These are phyloP conservation scores for Xanthoparmelia taractica DNA, from an alignment of 495 filamentous ascomycete species.

Conservation along the genomic window DNA sequence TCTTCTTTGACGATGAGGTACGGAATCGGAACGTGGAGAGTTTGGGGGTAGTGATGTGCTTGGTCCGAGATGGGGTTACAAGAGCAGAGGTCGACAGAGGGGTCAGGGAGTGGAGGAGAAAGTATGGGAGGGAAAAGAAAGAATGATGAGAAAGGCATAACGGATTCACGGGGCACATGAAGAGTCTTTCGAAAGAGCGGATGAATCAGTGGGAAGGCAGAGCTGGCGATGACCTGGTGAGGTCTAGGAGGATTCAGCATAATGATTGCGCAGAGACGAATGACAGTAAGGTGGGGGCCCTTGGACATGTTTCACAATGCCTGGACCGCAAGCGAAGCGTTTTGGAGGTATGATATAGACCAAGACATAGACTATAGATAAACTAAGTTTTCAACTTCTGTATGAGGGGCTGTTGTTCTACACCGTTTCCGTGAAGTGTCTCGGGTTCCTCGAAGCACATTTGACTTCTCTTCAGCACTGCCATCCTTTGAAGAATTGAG, in stretches of 20 bases:
- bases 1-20: constrained; percentile 94
- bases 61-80: constrained; percentile 75
- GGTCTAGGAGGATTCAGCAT: not conserved
- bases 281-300: not conserved
- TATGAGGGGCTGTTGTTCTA: not conserved
- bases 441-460: no score
- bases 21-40: constrained; percentile 80
- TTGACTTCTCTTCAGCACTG: not conserved
- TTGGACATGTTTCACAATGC: not conserved
- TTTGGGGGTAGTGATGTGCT: constrained; percentile 72
- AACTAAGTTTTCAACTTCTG: not conserved
- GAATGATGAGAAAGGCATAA: constrained; percentile 1
- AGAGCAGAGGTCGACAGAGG: constrained; percentile 71
- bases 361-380: constrained; percentile 4
- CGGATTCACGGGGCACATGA: not conserved
- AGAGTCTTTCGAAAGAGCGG: not conserved
- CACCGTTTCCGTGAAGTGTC: not conserved
- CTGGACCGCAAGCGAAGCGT: not conserved
- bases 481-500: not conserved
- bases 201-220: not conserved
- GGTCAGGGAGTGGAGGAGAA: constrained; percentile 72
- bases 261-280: not conserved
- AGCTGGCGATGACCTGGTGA: not conserved
- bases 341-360: not conserved
- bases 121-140: constrained; percentile 43